Evolutionary conservation across 371 early-diverging fungal genomes (phyloP).

Genomic region (Circinella umbellata): DNA sequence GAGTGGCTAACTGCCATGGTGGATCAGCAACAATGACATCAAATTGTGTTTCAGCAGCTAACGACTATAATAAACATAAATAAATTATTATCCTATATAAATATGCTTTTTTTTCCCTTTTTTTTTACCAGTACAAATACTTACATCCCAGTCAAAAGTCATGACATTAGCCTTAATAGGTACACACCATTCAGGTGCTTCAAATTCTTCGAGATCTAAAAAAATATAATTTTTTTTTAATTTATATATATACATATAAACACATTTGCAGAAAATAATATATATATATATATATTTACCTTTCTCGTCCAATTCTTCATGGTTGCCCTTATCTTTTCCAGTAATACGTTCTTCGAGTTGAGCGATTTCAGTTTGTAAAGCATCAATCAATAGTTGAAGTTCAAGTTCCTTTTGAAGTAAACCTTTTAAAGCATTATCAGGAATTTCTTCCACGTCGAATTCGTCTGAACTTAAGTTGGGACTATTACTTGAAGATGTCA

Average conservation of each 20-base stretch:
- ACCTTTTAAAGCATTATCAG: slow-evolving; percentile 34
- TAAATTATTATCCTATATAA: neutral
- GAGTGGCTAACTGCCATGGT: slow-evolving; percentile 96
- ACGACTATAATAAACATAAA: slow-evolving; percentile 42
- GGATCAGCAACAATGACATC: slow-evolving; percentile 95
- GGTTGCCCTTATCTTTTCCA: slow-evolving; percentile 27
- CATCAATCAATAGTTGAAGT: slow-evolving; percentile 59
- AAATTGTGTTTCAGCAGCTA: slow-evolving; percentile 84
- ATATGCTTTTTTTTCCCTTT: neutral
- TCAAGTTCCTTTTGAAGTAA: slow-evolving; percentile 59
- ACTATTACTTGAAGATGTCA: neutral
- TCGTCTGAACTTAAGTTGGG: slow-evolving; percentile 23
- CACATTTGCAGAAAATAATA: neutral
- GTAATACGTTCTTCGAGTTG: slow-evolving; percentile 56
- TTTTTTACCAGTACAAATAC: slow-evolving; percentile 15
- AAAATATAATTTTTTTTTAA: slow-evolving; percentile 16
- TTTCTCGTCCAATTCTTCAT: slow-evolving; percentile 39
- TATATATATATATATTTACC: slow-evolving; percentile 19
- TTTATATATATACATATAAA: neutral
- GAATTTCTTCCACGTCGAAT: slow-evolving; percentile 26
- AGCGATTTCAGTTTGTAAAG: slow-evolving; percentile 61
- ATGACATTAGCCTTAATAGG: slow-evolving; percentile 94
- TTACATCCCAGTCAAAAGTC: slow-evolving; percentile 91
- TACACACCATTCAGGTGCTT: slow-evolving; percentile 93
- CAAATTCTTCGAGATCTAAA: slow-evolving; percentile 80